Evolutionary conservation across 2,329 filamentous ascomycete genomes (phyloP), one percentile per base, ranked within the genome.

Genomic region (Colletotrichum euphorbiae): DNA sequence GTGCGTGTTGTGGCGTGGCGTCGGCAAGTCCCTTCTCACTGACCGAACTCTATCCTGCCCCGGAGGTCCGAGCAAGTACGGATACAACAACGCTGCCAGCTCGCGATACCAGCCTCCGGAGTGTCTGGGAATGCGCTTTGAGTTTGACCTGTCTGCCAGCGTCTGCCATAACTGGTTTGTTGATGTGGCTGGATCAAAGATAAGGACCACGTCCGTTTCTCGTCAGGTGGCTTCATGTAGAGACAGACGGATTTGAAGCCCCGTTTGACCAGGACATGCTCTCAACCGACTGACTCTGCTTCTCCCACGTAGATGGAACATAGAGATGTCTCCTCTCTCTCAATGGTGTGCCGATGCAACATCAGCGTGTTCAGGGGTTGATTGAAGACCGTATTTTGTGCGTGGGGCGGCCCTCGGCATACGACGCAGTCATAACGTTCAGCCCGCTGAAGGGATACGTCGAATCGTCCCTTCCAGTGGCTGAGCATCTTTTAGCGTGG

Each of bases 61-160:
- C 65, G 65, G 65, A 68, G 40, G 54, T 68, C 65, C 65, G 65
- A 65, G 65, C 61, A 31, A 24, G 60, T 28, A 28, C 28, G 28
- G 28, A 2, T 8, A 28, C 28, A 64, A 64, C 60, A 40, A 28
- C 52, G 28, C 3, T 51, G 24, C 28, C 48, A 33, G 31, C 9
- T 38, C 19, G 42, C 31, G 13, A 59, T 33, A 12, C 17, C 60
- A 54, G 17, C 54, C 40, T 54, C 40, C 62, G 48, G 33, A 31
- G 24, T n/a, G n/a, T 40, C 40, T 13, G 40, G 19, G 21, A 8
- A 50, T 19, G 17, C 54, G 17, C 33, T 38, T 33, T 38, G 48
- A 36, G 24, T 38, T 33, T 38, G 48, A 36, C 58, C 36, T 7
- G 38, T 45, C 48, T 48, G 8, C 48, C 28, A 8, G n/a, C 17